Conservation (phyloP, 2,329 filamentous ascomycete species). For the Cladosporium colombiae region DNA sequence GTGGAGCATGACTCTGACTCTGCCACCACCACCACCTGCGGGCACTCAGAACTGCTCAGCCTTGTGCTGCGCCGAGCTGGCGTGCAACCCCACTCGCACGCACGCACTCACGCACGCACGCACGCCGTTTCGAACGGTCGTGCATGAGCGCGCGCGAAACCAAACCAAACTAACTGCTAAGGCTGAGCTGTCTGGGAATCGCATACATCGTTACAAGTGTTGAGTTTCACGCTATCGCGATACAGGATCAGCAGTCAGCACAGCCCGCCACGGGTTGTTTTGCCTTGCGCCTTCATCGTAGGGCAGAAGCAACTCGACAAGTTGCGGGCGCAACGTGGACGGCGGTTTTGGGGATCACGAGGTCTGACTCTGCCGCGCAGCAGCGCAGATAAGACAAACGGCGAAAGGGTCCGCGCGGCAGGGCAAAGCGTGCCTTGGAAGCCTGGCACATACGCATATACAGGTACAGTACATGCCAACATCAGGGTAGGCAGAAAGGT, state of each 20-base stretch:
- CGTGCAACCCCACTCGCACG: background rate
- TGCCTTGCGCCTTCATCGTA: background rate
- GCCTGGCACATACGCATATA: background rate
- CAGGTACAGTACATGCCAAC: background rate
- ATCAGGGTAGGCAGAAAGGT: background rate
- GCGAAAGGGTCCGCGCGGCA: background rate
- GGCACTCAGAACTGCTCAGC: background rate
- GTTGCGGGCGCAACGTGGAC: background rate
- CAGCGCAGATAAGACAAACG: background rate
- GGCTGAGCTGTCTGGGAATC: background rate
- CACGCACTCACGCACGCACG: background rate
- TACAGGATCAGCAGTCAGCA: background rate
- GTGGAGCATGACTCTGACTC: background rate
- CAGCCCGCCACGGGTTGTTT: background rate
- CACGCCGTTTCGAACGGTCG: background rate
- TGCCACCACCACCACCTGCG: background rate
- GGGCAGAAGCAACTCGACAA: background rate
- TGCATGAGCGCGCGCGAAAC: background rate
- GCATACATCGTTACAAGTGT: background rate
- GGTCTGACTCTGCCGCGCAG: background rate
- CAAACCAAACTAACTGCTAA: background rate
- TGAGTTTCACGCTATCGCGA: conserved; percentile 4
- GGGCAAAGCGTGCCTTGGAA: background rate
- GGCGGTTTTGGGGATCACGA: background rate
- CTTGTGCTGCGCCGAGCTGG: background rate